phyloP scores from a whole-genome alignment of 306 rosid genomes.

The Dalbergia cultrata region DNA sequence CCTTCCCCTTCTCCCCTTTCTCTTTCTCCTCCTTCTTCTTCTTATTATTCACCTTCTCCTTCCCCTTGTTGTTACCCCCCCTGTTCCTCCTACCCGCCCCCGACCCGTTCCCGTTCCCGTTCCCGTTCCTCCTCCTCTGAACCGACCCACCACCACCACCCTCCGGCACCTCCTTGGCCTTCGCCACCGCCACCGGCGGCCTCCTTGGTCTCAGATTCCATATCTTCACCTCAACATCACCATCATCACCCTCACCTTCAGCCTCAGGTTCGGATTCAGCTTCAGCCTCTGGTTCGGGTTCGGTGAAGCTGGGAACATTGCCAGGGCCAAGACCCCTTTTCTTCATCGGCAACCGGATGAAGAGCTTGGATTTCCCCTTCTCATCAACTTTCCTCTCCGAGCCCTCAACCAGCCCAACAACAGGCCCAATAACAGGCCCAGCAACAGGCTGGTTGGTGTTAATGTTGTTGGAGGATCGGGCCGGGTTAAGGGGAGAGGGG shows the following conservation, averaged over 20 bases:
- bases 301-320: no score
- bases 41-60: background rate
- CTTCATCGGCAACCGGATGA: background rate
- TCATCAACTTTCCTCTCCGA: background rate
- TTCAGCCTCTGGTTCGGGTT: background rate
- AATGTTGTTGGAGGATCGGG: background rate
- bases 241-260: background rate
- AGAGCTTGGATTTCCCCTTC: background rate
- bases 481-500: background rate
- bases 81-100: background rate
- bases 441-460: no score
- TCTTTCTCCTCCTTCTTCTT: background rate
- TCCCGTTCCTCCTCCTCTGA: background rate
- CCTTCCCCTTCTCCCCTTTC: background rate
- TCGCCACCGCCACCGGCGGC: background rate
- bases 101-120: background rate
- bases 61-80: background rate
- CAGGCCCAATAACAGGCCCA: no score
- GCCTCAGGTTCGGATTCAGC: background rate
- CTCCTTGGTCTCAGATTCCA: slow-evolving; percentile 25
- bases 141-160: background rate
- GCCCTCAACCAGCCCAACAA: background rate
- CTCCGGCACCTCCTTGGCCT: background rate
- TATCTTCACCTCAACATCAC: background rate
- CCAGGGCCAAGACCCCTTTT: background rate